phyloP scores from a whole-genome alignment of 495 filamentous ascomycete species.

The Xylaria castorea region DNA sequence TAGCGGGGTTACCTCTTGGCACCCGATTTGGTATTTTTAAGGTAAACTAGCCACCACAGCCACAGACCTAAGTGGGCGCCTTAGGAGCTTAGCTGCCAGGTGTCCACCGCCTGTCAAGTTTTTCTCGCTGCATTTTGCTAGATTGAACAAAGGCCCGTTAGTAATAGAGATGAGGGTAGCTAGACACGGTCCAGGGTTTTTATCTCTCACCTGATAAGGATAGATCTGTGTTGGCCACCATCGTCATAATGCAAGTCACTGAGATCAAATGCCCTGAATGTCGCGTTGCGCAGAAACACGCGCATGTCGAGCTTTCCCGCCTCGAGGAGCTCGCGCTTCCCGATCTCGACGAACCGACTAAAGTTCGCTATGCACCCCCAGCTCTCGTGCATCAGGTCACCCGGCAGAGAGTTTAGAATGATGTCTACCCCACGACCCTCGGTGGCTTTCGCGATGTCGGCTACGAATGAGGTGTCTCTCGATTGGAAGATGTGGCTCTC shows the following conservation, averaged over 20 bases:
- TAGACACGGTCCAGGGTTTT: too few relatives aligned
- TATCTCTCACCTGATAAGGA: too few relatives aligned
- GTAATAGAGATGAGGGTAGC: too few relatives aligned
- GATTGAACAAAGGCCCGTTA: too few relatives aligned
- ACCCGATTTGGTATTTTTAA: too few relatives aligned
- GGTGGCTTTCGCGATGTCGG: constrained; percentile 51
- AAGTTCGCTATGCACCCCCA: constrained; percentile 56
- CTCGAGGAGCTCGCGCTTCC: constrained; percentile 44
- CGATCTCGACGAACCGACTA: constrained; percentile 61
- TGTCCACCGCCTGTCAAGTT: too few relatives aligned
- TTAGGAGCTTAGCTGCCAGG: too few relatives aligned
- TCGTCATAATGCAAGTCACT: constrained; percentile 25
- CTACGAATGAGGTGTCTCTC: constrained; percentile 43
- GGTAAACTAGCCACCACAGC: too few relatives aligned
- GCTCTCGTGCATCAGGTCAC: constrained; percentile 54
- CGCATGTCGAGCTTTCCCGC: constrained; percentile 42
- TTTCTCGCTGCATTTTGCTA: too few relatives aligned
- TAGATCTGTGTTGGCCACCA: too few relatives aligned
- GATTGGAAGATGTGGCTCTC: constrained; percentile 56
- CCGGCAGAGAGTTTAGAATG: constrained; percentile 61
- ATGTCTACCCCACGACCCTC: constrained; percentile 56
- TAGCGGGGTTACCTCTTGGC: too few relatives aligned
- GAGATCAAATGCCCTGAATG: constrained; percentile 30
- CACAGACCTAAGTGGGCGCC: too few relatives aligned
- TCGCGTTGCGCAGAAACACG: constrained; percentile 41